Evolutionary conservation across 768 basidiomycete species (phyloP).

Genomic region (Steccherinum ochraceum): DNA sequence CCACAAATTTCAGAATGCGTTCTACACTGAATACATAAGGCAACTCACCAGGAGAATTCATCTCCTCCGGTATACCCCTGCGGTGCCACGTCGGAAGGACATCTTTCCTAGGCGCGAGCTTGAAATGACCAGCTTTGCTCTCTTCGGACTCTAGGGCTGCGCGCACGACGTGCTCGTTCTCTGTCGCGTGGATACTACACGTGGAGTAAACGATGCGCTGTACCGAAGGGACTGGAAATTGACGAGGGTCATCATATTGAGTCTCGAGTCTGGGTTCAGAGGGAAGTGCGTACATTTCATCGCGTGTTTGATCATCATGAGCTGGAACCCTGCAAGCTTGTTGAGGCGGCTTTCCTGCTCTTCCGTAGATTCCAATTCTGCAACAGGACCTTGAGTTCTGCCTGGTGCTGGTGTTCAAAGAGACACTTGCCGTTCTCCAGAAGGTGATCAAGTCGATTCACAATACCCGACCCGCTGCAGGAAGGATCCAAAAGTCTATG

Average conservation of each 20-base stretch:
- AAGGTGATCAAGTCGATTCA: conserved; percentile 83
- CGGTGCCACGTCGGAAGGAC: conserved; percentile 82
- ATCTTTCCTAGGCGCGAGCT: conserved; percentile 55
- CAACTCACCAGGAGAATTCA: conserved; percentile 46
- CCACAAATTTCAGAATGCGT: too few species aligned
- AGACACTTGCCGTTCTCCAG: conserved; percentile 55
- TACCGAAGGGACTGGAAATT: conserved; percentile 62
- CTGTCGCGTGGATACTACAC: conserved; percentile 87
- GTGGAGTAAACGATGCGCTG: conserved; percentile 92
- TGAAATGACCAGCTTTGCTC: conserved; percentile 53
- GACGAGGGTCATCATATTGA: too few species aligned
- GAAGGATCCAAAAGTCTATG: conserved; percentile 88
- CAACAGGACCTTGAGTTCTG: conserved; percentile 1
- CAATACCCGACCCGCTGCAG: conserved; percentile 91
- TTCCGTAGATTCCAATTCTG: conserved; percentile 54
- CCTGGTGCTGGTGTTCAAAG: background rate
- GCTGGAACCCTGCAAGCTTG: conserved; percentile 84
- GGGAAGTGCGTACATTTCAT: conserved; percentile 70
- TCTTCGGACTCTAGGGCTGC: conserved; percentile 68
- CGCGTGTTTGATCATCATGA: conserved; percentile 88
- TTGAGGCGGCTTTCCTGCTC: conserved; percentile 64
- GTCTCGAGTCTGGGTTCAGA: conserved; percentile 1
- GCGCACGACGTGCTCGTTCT: conserved; percentile 90
- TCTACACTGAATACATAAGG: too few species aligned
- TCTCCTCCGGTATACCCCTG: conserved; percentile 64